phyloP scores from a whole-genome alignment of 73 alveolate species.

The Tetrahymena thermophila region DNA sequence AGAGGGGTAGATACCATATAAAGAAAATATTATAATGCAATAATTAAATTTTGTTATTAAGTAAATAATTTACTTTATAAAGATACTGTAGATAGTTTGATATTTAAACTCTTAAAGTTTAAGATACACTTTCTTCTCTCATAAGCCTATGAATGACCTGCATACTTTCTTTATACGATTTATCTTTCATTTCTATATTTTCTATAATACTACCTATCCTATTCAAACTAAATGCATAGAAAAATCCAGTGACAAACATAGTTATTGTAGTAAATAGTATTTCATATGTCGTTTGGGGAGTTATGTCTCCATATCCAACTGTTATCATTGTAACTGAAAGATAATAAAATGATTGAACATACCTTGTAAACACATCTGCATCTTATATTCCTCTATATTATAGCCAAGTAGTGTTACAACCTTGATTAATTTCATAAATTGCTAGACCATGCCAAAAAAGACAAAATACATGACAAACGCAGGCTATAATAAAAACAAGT shows the following conservation, averaged over 20 bases:
- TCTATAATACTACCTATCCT: constrained; percentile 24
- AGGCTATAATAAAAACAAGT: background rate
- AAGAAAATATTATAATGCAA: too few species aligned
- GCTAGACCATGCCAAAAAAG: background rate
- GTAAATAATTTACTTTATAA: background rate
- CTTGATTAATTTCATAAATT: background rate
- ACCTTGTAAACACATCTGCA: background rate
- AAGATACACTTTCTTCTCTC: background rate
- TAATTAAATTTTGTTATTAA: too few species aligned
- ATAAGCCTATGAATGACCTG: background rate
- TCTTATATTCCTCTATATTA: background rate
- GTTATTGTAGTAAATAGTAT: constrained; percentile 52
- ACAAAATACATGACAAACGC: background rate
- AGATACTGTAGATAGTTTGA: background rate
- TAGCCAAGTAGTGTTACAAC: background rate
- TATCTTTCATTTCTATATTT: background rate
- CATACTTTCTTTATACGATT: background rate
- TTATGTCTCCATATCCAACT: constrained; percentile 87
- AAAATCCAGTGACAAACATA: constrained; percentile 56
- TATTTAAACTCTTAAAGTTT: background rate
- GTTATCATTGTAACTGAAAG: constrained; percentile 74
- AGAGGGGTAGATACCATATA: too few species aligned
- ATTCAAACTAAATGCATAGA: constrained; percentile 29
- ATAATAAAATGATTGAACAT: constrained; percentile 56
- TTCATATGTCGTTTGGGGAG: constrained; percentile 61